phyloP scores from a whole-genome alignment of 139 green algal species.

The Chlorella sp. region DNA sequence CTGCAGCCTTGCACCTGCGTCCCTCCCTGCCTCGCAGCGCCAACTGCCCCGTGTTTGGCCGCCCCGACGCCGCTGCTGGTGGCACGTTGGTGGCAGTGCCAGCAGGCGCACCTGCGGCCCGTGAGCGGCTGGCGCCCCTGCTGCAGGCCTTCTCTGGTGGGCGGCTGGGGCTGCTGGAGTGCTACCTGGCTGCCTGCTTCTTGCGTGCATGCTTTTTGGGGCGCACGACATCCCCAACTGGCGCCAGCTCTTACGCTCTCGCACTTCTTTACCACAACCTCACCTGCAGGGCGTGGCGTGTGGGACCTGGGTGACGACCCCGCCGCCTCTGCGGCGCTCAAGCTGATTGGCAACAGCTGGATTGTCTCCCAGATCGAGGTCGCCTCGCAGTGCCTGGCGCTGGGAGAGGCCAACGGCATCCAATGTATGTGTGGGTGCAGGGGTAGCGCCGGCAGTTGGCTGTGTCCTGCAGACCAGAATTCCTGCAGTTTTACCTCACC shows the following conservation, averaged over 20 bases:
- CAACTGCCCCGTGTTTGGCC: conserved; percentile 34
- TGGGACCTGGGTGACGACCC: conserved; percentile 34
- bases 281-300: conserved; percentile 22
- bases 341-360: conserved; percentile 37
- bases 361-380: conserved; percentile 39
- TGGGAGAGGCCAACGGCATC: conserved; percentile 22
- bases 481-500: too few relatives aligned
- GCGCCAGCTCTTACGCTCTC: too few relatives aligned
- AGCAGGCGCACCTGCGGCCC: background rate
- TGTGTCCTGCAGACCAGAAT: too few relatives aligned
- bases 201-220: background rate
- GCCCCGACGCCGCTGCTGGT: conserved; percentile 24
- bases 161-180: background rate
- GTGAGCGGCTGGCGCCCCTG: background rate
- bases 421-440: background rate
- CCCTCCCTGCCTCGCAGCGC: too few relatives aligned
- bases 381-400: conserved; percentile 29
- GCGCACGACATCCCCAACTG: too few relatives aligned
- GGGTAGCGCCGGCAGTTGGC: too few relatives aligned
- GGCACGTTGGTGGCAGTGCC: conserved; percentile 21
- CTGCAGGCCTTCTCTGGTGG: conserved; percentile 7
- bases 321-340: background rate
- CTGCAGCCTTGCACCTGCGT: too few relatives aligned
- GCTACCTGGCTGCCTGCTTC: background rate
- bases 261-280: too few relatives aligned